Percentiles rank a stretch among this genome's conserved stretches.
Evolutionary conservation across 2,329 filamentous ascomycete species (phyloP).

Genomic region (Sporothrix euskadiensis): DNA sequence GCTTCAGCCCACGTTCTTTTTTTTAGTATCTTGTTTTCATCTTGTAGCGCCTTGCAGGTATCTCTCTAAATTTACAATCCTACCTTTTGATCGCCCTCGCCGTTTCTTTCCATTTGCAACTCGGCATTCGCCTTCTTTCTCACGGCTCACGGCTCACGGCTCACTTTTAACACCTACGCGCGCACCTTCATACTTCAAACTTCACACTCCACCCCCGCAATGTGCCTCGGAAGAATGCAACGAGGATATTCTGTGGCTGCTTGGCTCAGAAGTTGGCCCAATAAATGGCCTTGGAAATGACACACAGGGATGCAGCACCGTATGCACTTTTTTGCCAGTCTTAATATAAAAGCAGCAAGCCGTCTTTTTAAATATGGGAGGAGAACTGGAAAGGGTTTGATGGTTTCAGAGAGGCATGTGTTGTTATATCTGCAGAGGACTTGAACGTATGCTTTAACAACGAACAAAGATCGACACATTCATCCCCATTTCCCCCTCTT

Average conservation of each 20-base stretch:
- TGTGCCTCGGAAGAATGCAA: not conserved
- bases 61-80: not conserved
- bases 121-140: not conserved
- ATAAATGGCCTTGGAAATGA: not conserved
- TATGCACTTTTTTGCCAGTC: not conserved
- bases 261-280: not conserved
- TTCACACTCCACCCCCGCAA: not conserved
- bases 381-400: not conserved
- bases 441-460: not conserved
- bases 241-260: not conserved
- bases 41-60: not conserved
- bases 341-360: not conserved
- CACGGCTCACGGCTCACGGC: not conserved
- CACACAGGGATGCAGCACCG: not conserved
- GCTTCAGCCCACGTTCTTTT: not conserved
- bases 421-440: not conserved
- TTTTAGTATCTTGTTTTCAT: not conserved
- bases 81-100: not conserved
- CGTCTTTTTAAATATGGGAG: not conserved
- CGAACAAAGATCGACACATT: not conserved
- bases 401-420: not conserved
- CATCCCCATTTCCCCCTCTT: not conserved
- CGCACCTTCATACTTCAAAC: not conserved
- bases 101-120: not conserved
- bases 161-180: not conserved